Conservation (phyloP, 352 stramenopile species). For the Globisporangium rhizosaccharum region DNA sequence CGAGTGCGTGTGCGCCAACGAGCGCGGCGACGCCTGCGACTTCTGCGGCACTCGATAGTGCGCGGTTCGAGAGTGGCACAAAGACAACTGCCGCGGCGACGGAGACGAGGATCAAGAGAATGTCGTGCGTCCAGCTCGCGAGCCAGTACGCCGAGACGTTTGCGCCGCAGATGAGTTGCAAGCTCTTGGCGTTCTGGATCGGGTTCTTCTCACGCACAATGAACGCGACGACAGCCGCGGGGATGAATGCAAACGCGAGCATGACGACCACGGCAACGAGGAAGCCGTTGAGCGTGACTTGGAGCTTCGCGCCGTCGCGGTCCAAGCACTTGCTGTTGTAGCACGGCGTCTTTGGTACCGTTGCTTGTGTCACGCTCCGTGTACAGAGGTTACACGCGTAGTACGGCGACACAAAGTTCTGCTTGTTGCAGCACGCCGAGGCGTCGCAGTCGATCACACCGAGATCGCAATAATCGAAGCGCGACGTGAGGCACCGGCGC, state of each 20-base stretch:
- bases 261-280: constrained; percentile 30
- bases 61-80: constrained; percentile 23
- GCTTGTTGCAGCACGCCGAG: constrained; percentile 29
- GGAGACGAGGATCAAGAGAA: constrained; percentile 23
- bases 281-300: constrained; percentile 43
- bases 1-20: constrained; percentile 15
- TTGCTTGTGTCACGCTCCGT: background rate
- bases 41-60: constrained; percentile 8
- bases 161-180: constrained; percentile 43
- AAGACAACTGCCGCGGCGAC: constrained; percentile 21
- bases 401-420: constrained; percentile 28
- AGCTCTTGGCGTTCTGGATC: constrained; percentile 40
- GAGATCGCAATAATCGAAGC: constrained; percentile 37
- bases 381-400: constrained; percentile 30
- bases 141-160: constrained; percentile 37
- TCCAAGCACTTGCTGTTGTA: constrained; percentile 25
- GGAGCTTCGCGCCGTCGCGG: constrained; percentile 27
- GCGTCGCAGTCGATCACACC: constrained; percentile 36
- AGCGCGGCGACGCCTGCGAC: constrained; percentile 17
- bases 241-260: constrained; percentile 43
- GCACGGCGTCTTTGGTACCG: constrained; percentile 15
- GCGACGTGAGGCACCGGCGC: background rate
- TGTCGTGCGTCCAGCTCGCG: constrained; percentile 33
- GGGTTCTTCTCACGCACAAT: constrained; percentile 42
- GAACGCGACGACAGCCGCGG: constrained; percentile 36